These are phyloP conservation scores for Fraxinus dipetala DNA, from an alignment of 305 asterid genomes.

Conservation along the genomic window DNA sequence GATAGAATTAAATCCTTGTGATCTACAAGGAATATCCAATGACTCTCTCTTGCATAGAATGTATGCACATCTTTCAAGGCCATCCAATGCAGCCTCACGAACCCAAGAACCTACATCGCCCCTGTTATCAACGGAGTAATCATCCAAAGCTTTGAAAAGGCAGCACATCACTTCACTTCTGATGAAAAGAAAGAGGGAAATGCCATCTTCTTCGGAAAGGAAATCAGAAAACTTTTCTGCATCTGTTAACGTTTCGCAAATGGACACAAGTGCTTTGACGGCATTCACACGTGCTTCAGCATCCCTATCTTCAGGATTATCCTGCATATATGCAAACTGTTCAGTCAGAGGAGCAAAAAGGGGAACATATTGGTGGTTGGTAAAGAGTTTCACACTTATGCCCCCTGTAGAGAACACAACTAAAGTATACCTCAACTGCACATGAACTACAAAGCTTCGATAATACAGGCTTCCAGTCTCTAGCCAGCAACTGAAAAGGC, in stretches of 20 bases:
- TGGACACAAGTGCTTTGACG: constrained; percentile 79
- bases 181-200: constrained; percentile 50
- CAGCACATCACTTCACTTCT: constrained; percentile 73
- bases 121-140: constrained; percentile 91
- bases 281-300: constrained; percentile 95
- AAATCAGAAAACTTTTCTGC: constrained; percentile 38
- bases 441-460: constrained; percentile 68
- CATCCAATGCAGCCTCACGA: constrained; percentile 94
- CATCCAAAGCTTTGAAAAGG: constrained; percentile 83
- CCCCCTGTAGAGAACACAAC: constrained; percentile 22
- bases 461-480: constrained; percentile 65
- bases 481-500: constrained; percentile 67
- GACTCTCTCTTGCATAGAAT: constrained; percentile 66
- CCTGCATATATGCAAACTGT: constrained; percentile 46
- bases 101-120: constrained; percentile 99
- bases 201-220: constrained; percentile 50
- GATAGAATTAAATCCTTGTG: constrained; percentile 30
- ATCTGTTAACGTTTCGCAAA: constrained; percentile 66
- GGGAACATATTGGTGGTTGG: neutral
- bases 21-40: constrained; percentile 24
- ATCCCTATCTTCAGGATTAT: constrained; percentile 81
- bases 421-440: constrained; percentile 68
- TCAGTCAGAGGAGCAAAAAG: constrained; percentile 22
- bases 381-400: constrained; percentile 10
- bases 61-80: constrained; percentile 87